These are phyloP conservation scores for Scleroderma bovista DNA, from an alignment of 768 basidiomycete genomes.

Conservation along the genomic window DNA sequence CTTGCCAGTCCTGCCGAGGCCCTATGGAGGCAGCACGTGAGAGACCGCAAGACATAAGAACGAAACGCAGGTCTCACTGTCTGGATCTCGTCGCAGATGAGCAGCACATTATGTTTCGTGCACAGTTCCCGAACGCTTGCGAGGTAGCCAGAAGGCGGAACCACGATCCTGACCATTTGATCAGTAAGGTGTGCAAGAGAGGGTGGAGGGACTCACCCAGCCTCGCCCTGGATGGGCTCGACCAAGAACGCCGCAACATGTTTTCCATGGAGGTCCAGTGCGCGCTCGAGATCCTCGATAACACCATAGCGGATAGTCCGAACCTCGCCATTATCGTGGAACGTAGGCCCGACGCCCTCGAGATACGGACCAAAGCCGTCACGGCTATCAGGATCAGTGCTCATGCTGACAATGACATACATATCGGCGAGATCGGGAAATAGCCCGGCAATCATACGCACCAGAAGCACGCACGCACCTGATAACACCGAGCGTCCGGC, in stretches of 20 bases:
- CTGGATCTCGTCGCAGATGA: slow-evolving; percentile 98
- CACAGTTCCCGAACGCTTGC: slow-evolving; percentile 72
- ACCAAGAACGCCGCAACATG: slow-evolving; percentile 90
- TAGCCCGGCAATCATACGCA: neutral
- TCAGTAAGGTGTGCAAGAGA: neutral
- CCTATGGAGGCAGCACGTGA: slow-evolving; percentile 37
- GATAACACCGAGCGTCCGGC: slow-evolving; percentile 84
- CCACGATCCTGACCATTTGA: slow-evolving; percentile 62
- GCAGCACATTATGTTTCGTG: slow-evolving; percentile 87
- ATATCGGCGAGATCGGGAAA: slow-evolving; percentile 9
- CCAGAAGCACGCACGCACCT: slow-evolving; percentile 39
- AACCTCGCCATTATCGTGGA: slow-evolving; percentile 45
- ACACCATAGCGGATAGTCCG: slow-evolving; percentile 78
- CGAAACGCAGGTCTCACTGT: slow-evolving; percentile 47
- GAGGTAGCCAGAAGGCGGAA: slow-evolving; percentile 87
- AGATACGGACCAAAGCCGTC: slow-evolving; percentile 90
- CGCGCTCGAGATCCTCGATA: slow-evolving; percentile 74
- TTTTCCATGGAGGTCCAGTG: slow-evolving; percentile 73
- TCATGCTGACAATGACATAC: slow-evolving; percentile 54
- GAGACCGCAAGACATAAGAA: slow-evolving; percentile 1
- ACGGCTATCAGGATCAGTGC: slow-evolving; percentile 88
- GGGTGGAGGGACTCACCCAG: slow-evolving; percentile 56
- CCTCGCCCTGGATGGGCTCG: slow-evolving; percentile 99
- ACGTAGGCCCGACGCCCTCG: slow-evolving; percentile 76
- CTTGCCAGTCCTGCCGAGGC: slow-evolving; percentile 89